Conservation (phyloP, 768 basidiomycete species). For the Pleurotus eryngii region DNA sequence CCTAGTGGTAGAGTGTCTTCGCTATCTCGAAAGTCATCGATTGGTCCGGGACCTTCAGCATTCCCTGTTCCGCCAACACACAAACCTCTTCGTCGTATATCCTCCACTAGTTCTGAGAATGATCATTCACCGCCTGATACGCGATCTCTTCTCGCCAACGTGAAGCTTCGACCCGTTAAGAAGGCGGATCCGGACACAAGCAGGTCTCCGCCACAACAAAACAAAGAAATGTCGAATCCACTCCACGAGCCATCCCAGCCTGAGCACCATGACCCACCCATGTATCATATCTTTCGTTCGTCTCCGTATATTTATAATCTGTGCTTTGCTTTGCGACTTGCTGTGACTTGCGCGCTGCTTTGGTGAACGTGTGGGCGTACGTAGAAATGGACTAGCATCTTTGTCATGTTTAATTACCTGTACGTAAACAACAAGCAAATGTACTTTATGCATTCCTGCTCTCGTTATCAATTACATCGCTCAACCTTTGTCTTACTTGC, state of each 20-base stretch:
- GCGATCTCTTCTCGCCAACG: background rate
- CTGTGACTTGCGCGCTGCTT: constrained; percentile 18
- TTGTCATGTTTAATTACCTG: too few species aligned
- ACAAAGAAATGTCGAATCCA: constrained; percentile 9
- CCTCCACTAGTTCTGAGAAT: constrained; percentile 23
- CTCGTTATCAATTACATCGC: too few species aligned
- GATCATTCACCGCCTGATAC: background rate
- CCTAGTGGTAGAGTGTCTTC: constrained; percentile 32
- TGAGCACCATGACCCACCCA: background rate
- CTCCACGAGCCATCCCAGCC: background rate
- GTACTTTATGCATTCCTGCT: too few species aligned
- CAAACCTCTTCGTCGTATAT: constrained; percentile 27
- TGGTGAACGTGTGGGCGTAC: too few species aligned
- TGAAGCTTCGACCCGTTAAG: constrained; percentile 4
- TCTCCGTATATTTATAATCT: constrained; percentile 1
- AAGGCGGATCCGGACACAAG: background rate
- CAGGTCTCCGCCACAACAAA: background rate
- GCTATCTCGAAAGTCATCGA: constrained; percentile 27
- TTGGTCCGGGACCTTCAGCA: constrained; percentile 20
- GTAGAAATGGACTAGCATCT: too few species aligned
- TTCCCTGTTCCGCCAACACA: constrained; percentile 26
- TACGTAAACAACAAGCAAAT: too few species aligned
- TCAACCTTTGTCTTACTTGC: too few species aligned
- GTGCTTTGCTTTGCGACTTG: background rate
- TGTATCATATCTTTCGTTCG: constrained; percentile 1